Evolutionary conservation across 139 green algal species (phyloP).

Genomic region (Trebouxia sp.): DNA sequence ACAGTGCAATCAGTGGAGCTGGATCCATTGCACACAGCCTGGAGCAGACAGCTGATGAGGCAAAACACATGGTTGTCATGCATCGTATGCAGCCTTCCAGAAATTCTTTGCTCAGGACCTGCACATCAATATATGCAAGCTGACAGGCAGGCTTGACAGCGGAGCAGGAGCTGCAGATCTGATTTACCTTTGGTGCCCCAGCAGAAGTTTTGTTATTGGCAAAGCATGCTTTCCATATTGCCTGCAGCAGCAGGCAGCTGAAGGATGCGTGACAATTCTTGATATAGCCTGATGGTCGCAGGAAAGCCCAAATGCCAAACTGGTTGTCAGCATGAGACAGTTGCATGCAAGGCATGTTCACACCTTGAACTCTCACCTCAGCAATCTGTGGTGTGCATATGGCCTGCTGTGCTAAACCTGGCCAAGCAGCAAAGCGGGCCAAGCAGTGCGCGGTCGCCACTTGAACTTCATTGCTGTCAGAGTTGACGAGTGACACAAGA

Average conservation of each 20-base stretch:
- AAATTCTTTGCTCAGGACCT: conserved; percentile 10
- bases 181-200: not conserved
- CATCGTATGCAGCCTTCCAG: not conserved
- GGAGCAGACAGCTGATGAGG: not conserved
- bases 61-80: conserved; percentile 20
- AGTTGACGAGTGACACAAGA: not conserved
- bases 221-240: conserved; percentile 7
- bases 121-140: too few species aligned
- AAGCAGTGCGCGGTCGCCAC: not conserved
- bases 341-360: too few species aligned
- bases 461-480: conserved; percentile 8
- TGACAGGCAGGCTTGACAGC: too few species aligned
- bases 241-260: not conserved
- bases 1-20: not conserved
- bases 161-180: too few species aligned
- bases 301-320: too few species aligned
- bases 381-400: not conserved
- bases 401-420: not conserved
- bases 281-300: too few species aligned
- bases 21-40: not conserved
- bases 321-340: too few species aligned
- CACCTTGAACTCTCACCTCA: too few species aligned
- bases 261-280: not conserved
- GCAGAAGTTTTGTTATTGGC: not conserved
- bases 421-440: conserved; percentile 14